Base-by-base conservation (phyloP, 2,329 filamentous ascomycete species). In the Apiospora koreana region DNA sequence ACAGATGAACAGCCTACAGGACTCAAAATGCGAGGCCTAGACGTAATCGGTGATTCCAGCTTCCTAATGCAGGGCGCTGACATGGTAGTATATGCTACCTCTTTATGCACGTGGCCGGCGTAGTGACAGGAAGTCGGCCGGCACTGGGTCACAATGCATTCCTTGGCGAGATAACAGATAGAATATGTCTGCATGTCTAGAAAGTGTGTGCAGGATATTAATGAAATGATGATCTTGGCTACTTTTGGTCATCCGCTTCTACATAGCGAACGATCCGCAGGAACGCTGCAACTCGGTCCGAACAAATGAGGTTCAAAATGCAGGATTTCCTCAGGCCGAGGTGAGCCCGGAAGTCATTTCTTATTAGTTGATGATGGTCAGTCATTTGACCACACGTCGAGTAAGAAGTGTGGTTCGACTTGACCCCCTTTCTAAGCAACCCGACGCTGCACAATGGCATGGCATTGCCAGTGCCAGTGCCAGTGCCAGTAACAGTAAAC, bases 51-150 rank as follows among this genome's bases (percentile, higher is more conserved):
- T 62, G 18, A 3, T 38, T 38, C 54, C 31, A 62, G 54, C 54
- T 62, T 62, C 54, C 54, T 62, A 62, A 62, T 62, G 54, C 31
- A 62, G 54, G 54, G 21, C 54, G 31, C 54, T 38, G 54, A 62
- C 31, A 28, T 62, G 31, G 54, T n/a, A n/a, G 54, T 7, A 35
- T 62, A 38, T 62, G 54, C 31, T 62, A 38, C 54, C 54, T 38
- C 18, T 3, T 38, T 14, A 62, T 38, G 54, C 31, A 18, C 54
- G 54, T 62, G 54, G 31, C 31, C n/a, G 54, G 54, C 31, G 31
- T 62, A 10, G 8, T 38, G 54, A 38, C 21, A 38, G 28, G 54
- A 38, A 35, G 54, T 38, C 28, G 54, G 54, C 54, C 54, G 28
- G 54, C 28, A 38, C 18, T 38, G 54, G 54, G 54, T 62, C 18